Percentiles rank a stretch among this genome's conserved stretches.
Evolutionary conservation across 2,329 filamentous ascomycete species (phyloP).

Genomic region (Pseudogymnoascus sp.): DNA sequence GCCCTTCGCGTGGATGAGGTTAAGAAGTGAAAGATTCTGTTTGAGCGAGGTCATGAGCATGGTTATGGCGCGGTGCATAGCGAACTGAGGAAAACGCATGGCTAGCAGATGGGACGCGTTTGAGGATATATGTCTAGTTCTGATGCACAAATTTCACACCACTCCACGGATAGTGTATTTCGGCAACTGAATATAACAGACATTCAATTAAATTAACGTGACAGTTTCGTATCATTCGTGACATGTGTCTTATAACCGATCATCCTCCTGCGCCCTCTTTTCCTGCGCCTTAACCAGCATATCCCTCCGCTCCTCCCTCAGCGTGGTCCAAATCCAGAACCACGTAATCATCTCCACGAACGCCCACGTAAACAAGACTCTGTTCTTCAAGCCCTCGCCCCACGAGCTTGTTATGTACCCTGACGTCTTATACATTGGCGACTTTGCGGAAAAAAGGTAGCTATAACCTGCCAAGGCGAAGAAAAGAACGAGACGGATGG

Average conservation of each 20-base stretch:
- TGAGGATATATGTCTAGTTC: background rate
- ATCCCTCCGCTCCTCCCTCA: slow-evolving; percentile 54
- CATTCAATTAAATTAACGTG: background rate
- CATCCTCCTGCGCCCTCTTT: slow-evolving; percentile 31
- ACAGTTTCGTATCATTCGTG: background rate
- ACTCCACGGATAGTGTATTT: background rate
- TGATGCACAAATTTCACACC: background rate
- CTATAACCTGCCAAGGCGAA: slow-evolving; percentile 57
- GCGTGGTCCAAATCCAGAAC: slow-evolving; percentile 76
- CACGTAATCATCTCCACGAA: slow-evolving; percentile 78
- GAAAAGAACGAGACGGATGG: slow-evolving; percentile 57
- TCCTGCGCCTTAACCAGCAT: slow-evolving; percentile 26
- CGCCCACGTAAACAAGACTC: slow-evolving; percentile 74
- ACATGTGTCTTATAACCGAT: slow-evolving; percentile 16
- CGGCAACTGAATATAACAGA: background rate
- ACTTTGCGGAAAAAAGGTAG: slow-evolving; percentile 51
- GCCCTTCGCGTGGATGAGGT: slow-evolving; percentile 15
- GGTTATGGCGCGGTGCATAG: slow-evolving; percentile 9
- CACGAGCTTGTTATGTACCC: slow-evolving; percentile 37
- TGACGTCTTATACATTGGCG: slow-evolving; percentile 39
- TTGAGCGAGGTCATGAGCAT: slow-evolving; percentile 2
- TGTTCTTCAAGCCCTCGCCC: slow-evolving; percentile 69
- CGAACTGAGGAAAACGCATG: background rate
- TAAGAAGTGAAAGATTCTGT: slow-evolving; percentile 10
- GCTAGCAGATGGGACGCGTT: background rate